Evolutionary conservation across 345 rosid species (phyloP), one percentile per base, ranked within the genome.

Genomic region (Salix exigua): DNA sequence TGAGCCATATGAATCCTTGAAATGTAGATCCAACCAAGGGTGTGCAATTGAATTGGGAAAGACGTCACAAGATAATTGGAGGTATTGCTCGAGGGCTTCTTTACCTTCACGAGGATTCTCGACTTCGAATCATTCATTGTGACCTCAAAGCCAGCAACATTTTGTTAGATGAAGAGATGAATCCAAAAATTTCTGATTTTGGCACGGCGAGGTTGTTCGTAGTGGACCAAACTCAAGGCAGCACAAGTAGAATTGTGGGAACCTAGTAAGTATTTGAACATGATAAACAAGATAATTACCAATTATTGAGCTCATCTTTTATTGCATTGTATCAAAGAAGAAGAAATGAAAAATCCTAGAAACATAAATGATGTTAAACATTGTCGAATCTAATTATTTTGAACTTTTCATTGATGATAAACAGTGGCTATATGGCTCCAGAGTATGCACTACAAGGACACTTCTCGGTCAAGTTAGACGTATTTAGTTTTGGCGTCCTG

Each of bases 361-460:
- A 38, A 38, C 8, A 38, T 38, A 38, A 38, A 38, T 1, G 42
- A 38, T 38, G 42, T 38, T 38, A 38, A 38, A 38, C 10, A 1
- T 38, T 38, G 42, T 8, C 42, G 11, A 38, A 38, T 38, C 42
- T 38, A 7, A 38, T 38, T 7, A 38, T 38, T 13, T 2, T 50
- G 26, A 28, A 1, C 17, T 74, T 63, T 6, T 21, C 28, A 5
- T 0, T 42, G 21, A 13, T 30, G 3, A 19, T 7, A 2, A 75
- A 70, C 60, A 91, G 91, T 75, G 89, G 91, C 1, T 87, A 82
- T 50, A 84, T 86, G 83, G 81, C 90, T 23, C 90, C 92, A 2
- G 91, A 89, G 69, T 73, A 73, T 73, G 68, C 75, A 73, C 61
- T 60, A 68, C 75, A 73, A 7, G 75, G 68, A 25, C 75, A 73